A percentile compares a stretch with the other conserved stretches of the same genome.
These are phyloP conservation scores for Solanum paucissectum DNA, from an alignment of 257 asterid genomes.

Conservation along the genomic window DNA sequence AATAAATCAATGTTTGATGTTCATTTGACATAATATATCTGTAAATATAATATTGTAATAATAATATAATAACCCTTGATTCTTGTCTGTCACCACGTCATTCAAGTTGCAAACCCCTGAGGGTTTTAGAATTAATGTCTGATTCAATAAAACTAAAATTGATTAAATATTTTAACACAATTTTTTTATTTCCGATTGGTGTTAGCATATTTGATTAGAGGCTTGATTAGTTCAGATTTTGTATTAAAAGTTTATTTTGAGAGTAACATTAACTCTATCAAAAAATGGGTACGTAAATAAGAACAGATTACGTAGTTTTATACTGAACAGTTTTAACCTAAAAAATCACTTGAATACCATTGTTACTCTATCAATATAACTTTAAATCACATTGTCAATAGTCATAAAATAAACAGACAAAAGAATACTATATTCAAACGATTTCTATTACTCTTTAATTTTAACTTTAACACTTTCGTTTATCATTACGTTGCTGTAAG, in stretches of 20 bases:
- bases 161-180: neutral
- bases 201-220: neutral
- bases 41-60: neutral
- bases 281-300: neutral
- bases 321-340: too few relatives aligned
- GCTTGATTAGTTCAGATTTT: too few relatives aligned
- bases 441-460: neutral
- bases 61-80: neutral
- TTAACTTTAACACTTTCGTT: neutral
- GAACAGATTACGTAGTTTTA: too few relatives aligned
- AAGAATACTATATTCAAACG: too few relatives aligned
- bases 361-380: neutral
- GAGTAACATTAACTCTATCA: neutral
- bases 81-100: neutral
- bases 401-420: accelerated
- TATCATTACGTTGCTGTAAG: neutral
- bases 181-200: neutral
- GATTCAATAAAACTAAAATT: neutral
- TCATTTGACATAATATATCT: neutral
- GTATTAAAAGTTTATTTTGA: neutral
- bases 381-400: accelerated
- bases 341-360: too few relatives aligned
- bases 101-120: neutral
- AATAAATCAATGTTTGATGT: neutral
- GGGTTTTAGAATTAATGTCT: neutral